Conservation (phyloP, 2,329 filamentous ascomycete genomes). For the Apiospora kogelbergensis region DNA sequence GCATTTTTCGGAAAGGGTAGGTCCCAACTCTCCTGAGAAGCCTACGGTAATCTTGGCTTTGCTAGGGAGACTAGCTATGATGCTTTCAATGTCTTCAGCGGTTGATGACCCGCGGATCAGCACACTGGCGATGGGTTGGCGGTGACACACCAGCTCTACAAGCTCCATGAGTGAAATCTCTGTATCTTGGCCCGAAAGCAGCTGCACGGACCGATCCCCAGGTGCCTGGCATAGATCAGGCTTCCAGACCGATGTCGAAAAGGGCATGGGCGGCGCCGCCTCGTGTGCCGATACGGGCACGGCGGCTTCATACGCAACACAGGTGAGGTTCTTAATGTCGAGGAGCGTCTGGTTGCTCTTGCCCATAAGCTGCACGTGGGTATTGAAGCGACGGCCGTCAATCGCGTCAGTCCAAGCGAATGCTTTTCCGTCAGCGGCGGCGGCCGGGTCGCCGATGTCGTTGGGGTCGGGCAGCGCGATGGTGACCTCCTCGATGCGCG, state of each 20-base stretch:
- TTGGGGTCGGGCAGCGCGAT: constrained; percentile 14
- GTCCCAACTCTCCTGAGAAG: neutral
- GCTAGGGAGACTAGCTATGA: neutral
- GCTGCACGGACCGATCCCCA: too few relatives aligned
- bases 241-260: neutral
- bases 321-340: constrained; percentile 21
- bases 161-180: too few relatives aligned
- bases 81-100: neutral
- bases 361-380: constrained; percentile 18
- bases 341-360: constrained; percentile 11
- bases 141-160: too few relatives aligned
- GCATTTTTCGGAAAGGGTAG: neutral
- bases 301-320: constrained; percentile 25
- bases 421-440: constrained; percentile 12
- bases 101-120: too few relatives aligned
- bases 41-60: neutral
- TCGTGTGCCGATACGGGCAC: constrained; percentile 4
- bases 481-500: constrained; percentile 15
- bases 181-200: too few relatives aligned
- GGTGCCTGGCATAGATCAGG: neutral
- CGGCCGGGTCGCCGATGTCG: neutral
- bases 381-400: constrained; percentile 20
- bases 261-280: neutral
- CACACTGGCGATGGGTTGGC: too few relatives aligned
- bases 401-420: constrained; percentile 17